Evolutionary conservation across 2,329 filamentous ascomycete genomes (phyloP).

Genomic region (Emmonsia crescens): DNA sequence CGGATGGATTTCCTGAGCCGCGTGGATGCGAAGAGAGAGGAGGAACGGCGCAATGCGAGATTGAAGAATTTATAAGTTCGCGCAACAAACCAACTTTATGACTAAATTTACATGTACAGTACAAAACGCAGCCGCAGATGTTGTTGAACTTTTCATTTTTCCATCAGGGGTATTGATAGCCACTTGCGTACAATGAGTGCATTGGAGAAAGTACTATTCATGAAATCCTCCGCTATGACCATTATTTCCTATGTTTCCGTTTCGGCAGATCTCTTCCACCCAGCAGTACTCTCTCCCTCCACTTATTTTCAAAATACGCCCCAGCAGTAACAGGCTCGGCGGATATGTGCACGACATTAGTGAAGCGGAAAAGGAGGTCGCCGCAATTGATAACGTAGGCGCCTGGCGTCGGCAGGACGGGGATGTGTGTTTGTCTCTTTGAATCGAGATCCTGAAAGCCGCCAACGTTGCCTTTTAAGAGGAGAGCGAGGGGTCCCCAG

Average conservation of each 20-base stretch:
- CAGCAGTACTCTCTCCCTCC: slow-evolving; percentile 10
- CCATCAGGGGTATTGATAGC: not conserved
- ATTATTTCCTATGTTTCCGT: not conserved
- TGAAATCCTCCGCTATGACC: not conserved
- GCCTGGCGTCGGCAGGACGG: slow-evolving; percentile 34
- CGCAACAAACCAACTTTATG: not conserved
- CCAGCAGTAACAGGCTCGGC: slow-evolving; percentile 27
- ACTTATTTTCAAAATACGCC: slow-evolving; percentile 17
- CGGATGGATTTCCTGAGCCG: slow-evolving; percentile 53
- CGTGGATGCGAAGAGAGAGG: slow-evolving; percentile 46
- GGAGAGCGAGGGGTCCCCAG: slow-evolving; percentile 45
- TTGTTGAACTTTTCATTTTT: too few species aligned
- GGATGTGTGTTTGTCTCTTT: slow-evolving; percentile 34
- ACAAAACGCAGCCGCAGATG: not conserved
- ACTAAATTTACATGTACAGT: not conserved
- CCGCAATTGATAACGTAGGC: slow-evolving; percentile 43
- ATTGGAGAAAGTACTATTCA: not conserved
- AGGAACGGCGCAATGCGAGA: slow-evolving; percentile 44
- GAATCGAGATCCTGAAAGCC: slow-evolving; percentile 44
- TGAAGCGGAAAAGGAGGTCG: slow-evolving; percentile 41
- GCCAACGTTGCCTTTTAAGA: slow-evolving; percentile 41
- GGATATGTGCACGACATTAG: slow-evolving; percentile 30
- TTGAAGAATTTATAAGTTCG: slow-evolving; percentile 24
- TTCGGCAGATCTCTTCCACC: slow-evolving; percentile 1
- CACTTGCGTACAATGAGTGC: not conserved